Evolutionary conservation across 2,329 filamentous ascomycete species (phyloP), one percentile per base, ranked within the genome.

Genomic region (Pseudonectria buxi): DNA sequence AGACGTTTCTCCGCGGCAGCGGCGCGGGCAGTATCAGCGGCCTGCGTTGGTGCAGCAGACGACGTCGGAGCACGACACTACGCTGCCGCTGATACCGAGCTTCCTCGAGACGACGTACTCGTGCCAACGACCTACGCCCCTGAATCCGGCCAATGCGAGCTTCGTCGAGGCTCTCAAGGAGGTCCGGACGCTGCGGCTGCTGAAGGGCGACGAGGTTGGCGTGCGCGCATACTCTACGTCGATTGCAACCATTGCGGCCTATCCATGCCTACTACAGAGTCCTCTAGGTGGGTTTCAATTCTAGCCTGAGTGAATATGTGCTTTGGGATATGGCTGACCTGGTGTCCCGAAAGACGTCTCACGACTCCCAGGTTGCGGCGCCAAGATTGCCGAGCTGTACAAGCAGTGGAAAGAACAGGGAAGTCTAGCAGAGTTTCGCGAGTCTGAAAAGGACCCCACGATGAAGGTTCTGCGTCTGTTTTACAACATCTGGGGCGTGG

Each of bases 401-500:
- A 68, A 80, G 14, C 84, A 95, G 55, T 95, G 81, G 72, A 76
- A 62, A 10, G 54, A 67, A 3, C 71, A 71, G 1, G 81, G 78
- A 0, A 66, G 61, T 12, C 64, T 94, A 5, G 55, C 68, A 25
- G 84, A 86, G 15, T 79, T 81, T 0, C 64, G 73, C 7, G 74
- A 78, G 4, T 73, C 84, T 2, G 72, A 82, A 33, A 61, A 64
- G 1, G 80, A 94, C 46, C 66, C 76, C 10, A 75, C 71, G 38
- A 68, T 92, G 39, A 68, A 69, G 14, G 69, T 79, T 1, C 62
- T 95, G 4, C 69, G 76, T 29, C 57, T 72, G 0, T 95, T 96
- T 59, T 85, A 84, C 62, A 70, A 83, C 4, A 94, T 95, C 38
- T 95, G 87, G 85, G 90, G 89, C n/a, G 87, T 95, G 1, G 90